phyloP scores from a whole-genome alignment of 306 rosid species.

The Notholithocarpus densiflorus region DNA sequence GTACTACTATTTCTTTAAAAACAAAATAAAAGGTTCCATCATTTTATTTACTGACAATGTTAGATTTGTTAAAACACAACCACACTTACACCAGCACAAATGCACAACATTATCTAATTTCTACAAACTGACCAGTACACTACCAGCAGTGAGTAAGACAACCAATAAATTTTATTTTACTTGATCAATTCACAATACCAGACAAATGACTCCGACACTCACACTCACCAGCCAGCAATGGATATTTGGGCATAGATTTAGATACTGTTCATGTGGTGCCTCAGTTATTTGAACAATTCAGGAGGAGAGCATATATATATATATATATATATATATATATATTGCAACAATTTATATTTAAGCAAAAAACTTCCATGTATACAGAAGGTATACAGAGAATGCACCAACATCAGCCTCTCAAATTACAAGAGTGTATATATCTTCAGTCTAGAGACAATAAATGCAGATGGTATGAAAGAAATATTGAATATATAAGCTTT shows the following conservation, averaged over 20 bases:
- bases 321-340: background rate
- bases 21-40: background rate
- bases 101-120: background rate
- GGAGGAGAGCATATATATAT: background rate
- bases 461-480: conserved; percentile 6
- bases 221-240: background rate
- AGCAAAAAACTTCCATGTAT: background rate
- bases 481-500: background rate
- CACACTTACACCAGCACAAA: background rate
- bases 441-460: background rate
- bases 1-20: background rate
- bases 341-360: too few species aligned
- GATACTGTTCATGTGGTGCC: background rate
- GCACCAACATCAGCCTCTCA: too few species aligned
- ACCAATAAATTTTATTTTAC: background rate
- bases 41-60: background rate
- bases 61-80: background rate
- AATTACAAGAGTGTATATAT: too few species aligned
- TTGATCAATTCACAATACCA: background rate
- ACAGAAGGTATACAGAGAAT: too few species aligned
- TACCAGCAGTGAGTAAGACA: background rate
- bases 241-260: background rate
- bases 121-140: background rate
- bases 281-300: background rate
- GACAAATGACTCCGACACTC: background rate